Evolutionary conservation across 106 monocot species (phyloP).

Genomic region (Acorus calamus): DNA sequence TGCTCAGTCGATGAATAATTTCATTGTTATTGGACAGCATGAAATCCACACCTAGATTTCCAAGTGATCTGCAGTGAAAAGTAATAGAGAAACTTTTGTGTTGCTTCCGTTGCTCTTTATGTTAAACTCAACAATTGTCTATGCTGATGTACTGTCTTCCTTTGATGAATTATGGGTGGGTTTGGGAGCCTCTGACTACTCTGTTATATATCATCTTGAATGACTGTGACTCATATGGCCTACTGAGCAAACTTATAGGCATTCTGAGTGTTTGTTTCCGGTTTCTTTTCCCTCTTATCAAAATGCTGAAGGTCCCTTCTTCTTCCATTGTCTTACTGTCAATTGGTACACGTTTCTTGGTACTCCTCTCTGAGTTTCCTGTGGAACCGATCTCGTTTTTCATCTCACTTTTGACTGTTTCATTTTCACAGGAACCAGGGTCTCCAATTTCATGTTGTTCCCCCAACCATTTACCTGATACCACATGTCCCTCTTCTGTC

Average conservation of each 20-base stretch:
- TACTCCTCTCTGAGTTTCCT: slow-evolving; percentile 8
- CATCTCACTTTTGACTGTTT: slow-evolving; percentile 18
- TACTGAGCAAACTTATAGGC: slow-evolving; percentile 81
- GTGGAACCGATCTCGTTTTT: slow-evolving; percentile 13
- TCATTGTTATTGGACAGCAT: too few relatives aligned
- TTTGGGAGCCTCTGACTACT: slow-evolving; percentile 53
- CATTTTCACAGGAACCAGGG: slow-evolving; percentile 5
- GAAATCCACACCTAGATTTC: too few relatives aligned
- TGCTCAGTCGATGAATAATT: too few relatives aligned
- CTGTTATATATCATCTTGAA: slow-evolving; percentile 84
- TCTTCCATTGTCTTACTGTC: slow-evolving; percentile 32
- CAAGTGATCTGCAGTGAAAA: too few relatives aligned
- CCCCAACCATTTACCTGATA: background rate
- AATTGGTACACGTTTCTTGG: slow-evolving; percentile 14
- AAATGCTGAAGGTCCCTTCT: slow-evolving; percentile 82
- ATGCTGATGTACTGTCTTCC: slow-evolving; percentile 13
- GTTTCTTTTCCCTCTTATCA: slow-evolving; percentile 63
- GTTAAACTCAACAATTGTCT: too few relatives aligned
- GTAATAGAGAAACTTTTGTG: too few relatives aligned
- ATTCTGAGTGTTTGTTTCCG: slow-evolving; percentile 74
- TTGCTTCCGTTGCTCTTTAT: too few relatives aligned
- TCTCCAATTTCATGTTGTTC: too few relatives aligned
- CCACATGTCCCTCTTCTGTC: slow-evolving; percentile 12
- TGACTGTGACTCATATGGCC: slow-evolving; percentile 69
- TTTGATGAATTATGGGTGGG: slow-evolving; percentile 18